Base-by-base conservation (phyloP, 768 basidiomycete genomes). In the Chlorophyllum brunneum region DNA sequence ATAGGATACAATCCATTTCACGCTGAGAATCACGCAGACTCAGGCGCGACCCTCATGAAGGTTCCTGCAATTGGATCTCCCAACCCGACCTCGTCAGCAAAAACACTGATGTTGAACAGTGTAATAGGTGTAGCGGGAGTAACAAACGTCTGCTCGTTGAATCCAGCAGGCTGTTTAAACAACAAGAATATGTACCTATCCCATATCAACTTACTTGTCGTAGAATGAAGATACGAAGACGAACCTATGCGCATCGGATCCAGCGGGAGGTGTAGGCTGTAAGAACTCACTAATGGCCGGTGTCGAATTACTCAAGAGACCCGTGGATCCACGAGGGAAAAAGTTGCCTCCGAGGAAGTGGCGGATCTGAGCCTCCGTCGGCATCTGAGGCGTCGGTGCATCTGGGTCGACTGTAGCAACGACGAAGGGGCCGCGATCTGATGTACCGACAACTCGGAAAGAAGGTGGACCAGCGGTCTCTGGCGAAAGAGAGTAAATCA, bases 281-380 rank as follows among this genome's bases (percentile, higher is more conserved):
- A 33, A 48, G 55, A 64, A 78, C 22, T 68, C 61, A 2, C 74
- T 68, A 22, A 77, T 54, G 4, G 76, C 74, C 1, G 72, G 65
- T 0, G 76, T 78, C 31, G 55, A 56, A 60, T 76, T 78, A 16
- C 59, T 59, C n/a, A 76, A 57, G 3, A 74, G 58, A 10, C 43
- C 43, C 4, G 15, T 7, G 1, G 54, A 30, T 1, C 27, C 34
- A 0, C 22, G 2, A n/a, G 42, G 20, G 18, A 56, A 23, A 57
- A 71, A 76, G 54, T 72, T 65, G 0, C 70, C 69, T 3, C 72
- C 73, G 0, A 78, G 64, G 65, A 74, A 76, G 54, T 78, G 76
- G 4, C 75, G 67, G 39, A 76, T 71, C 51, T 76, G 72, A 0
- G 73, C 63, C 9, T 9, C 43, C 2, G 68, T 73, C 4, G 72